Evolutionary conservation across 2,329 filamentous ascomycete species (phyloP).

Genomic region (Geosmithia putterillii): DNA sequence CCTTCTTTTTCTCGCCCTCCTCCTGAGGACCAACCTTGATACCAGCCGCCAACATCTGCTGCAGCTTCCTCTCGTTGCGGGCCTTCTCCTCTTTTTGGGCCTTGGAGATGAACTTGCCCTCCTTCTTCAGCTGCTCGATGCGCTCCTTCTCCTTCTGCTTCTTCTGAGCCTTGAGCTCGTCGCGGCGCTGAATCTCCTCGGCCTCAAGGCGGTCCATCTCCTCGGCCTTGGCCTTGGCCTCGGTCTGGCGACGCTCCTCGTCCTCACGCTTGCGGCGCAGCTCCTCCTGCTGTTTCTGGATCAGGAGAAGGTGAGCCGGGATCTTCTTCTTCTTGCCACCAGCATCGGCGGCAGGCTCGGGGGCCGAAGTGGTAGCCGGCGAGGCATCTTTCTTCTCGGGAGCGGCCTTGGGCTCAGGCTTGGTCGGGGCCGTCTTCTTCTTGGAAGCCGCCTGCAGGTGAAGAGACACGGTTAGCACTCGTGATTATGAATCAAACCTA

Average conservation of each 20-base stretch:
- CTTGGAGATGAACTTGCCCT: conserved; percentile 78
- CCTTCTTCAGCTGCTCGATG: conserved; percentile 77
- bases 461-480: neutral
- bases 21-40: conserved; percentile 57
- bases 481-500: neutral
- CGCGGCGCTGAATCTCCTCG: conserved; percentile 57
- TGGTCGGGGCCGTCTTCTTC: conserved; percentile 50
- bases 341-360: conserved; percentile 33
- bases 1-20: conserved; percentile 51
- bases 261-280: conserved; percentile 55
- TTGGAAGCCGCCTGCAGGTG: conserved; percentile 53
- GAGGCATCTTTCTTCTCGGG: conserved; percentile 52
- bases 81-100: conserved; percentile 75
- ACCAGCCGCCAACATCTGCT: conserved; percentile 74
- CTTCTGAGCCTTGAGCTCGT: conserved; percentile 64
- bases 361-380: conserved; percentile 30
- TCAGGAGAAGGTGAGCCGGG: conserved; percentile 55
- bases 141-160: conserved; percentile 81
- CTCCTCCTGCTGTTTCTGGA: conserved; percentile 78
- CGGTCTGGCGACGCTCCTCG: conserved; percentile 44
- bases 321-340: conserved; percentile 82
- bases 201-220: conserved; percentile 51
- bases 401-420: conserved; percentile 17
- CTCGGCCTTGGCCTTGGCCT: conserved; percentile 52
- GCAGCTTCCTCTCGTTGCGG: conserved; percentile 63